A percentile compares a stretch with the other conserved stretches of the same genome.
Evolutionary conservation across 805 yeast species (phyloP).

Genomic region (Metschnikowia noctiluminum): DNA sequence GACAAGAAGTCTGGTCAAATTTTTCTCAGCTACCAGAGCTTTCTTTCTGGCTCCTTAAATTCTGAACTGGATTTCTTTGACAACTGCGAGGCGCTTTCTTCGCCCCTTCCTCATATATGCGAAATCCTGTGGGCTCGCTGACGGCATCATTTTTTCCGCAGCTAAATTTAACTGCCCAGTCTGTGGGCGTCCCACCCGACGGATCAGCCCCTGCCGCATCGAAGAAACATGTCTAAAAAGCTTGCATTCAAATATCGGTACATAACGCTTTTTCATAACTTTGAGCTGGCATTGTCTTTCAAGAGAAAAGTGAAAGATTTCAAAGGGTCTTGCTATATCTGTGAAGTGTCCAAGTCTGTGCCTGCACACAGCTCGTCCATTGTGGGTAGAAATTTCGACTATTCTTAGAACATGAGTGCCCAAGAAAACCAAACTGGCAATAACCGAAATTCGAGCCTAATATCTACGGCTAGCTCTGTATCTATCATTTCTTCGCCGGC

Average conservation of each 20-base stretch:
- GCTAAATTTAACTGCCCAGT: not conserved
- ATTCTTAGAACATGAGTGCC: slow-evolving; percentile 4
- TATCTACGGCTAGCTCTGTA: not conserved
- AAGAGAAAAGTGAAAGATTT: not conserved
- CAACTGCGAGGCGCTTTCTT: not conserved
- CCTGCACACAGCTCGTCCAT: slow-evolving; percentile 2
- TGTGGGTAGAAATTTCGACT: not conserved
- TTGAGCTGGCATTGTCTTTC: not conserved
- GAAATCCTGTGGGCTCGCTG: not conserved
- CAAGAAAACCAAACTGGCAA: not conserved
- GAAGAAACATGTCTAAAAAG: not conserved
- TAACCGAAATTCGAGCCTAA: not conserved
- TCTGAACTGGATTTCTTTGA: not conserved
- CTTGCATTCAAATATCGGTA: not conserved
- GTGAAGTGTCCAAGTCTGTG: not conserved
- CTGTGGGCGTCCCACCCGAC: slow-evolving; percentile 1
- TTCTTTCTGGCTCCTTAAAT: not conserved
- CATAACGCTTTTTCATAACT: not conserved
- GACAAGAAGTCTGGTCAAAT: no score
- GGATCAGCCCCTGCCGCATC: not conserved
- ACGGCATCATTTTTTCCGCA: not conserved
- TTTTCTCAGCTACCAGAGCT: no score
- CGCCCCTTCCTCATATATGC: not conserved
- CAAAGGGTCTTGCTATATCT: no score
- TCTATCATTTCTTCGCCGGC: not conserved